phyloP scores from a whole-genome alignment of 2,329 filamentous ascomycete species.

The Monilinia aucupariae region DNA sequence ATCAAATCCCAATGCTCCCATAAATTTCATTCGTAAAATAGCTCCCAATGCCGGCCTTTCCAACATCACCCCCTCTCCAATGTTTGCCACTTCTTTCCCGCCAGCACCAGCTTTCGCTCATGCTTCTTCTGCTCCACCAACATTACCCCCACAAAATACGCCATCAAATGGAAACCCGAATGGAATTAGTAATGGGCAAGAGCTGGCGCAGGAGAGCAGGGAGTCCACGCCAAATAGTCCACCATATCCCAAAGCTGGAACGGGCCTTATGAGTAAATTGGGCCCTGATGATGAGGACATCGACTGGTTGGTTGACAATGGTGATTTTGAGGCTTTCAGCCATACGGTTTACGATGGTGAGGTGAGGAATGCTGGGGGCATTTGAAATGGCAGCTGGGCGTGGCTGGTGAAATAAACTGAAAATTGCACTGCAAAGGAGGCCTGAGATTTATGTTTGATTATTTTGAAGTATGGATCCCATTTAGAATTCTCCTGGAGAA shows the following conservation, averaged over 20 bases:
- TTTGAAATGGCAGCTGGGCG: not conserved
- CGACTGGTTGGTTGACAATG: slow-evolving; percentile 56
- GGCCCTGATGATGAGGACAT: slow-evolving; percentile 53
- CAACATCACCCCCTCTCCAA: slow-evolving; percentile 6
- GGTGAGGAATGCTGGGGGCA: slow-evolving; percentile 17
- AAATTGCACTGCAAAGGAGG: not conserved
- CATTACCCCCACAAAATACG: slow-evolving; percentile 20
- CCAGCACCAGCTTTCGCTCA: slow-evolving; percentile 54
- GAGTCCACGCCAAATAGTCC: slow-evolving; percentile 52
- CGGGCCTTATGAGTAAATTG: slow-evolving; percentile 50
- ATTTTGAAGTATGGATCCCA: not conserved
- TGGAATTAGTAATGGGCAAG: slow-evolving; percentile 28
- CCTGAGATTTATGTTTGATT: not conserved
- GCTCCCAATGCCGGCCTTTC: slow-evolving; percentile 16
- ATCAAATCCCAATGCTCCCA: slow-evolving; percentile 36
- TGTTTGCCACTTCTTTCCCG: slow-evolving; percentile 39
- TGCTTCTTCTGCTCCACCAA: slow-evolving; percentile 27
- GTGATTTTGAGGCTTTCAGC: slow-evolving; percentile 35
- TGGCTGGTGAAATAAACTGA: not conserved
- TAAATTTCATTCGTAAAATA: slow-evolving; percentile 40
- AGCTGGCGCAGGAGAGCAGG: slow-evolving; percentile 36
- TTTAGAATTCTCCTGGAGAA: not conserved
- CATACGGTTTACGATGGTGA: slow-evolving; percentile 33
- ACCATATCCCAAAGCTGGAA: slow-evolving; percentile 57
- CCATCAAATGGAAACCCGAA: slow-evolving; percentile 4